Conservation (phyloP, 2,329 filamentous ascomycete genomes). For the Microdochium trichocladiopsis region DNA sequence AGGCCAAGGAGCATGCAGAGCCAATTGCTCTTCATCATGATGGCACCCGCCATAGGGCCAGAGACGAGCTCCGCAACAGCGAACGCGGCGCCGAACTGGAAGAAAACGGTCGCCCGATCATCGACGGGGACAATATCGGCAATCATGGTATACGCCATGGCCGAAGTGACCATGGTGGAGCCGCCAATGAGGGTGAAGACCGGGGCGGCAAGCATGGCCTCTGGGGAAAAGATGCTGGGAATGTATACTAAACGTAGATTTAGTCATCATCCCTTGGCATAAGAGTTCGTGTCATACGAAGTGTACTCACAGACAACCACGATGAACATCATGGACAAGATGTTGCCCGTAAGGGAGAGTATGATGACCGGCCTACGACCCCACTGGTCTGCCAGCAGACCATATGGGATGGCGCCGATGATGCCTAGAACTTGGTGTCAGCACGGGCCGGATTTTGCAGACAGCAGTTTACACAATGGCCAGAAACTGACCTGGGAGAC, state of each 20-base stretch:
- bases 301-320: constrained; percentile 24
- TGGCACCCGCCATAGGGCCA: constrained; percentile 29
- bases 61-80: constrained; percentile 28
- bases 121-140: constrained; percentile 32
- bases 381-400: constrained; percentile 38
- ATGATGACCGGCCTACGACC: constrained; percentile 34
- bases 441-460: not conserved
- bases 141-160: constrained; percentile 38
- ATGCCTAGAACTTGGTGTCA: constrained; percentile 19
- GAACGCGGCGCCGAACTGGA: constrained; percentile 25
- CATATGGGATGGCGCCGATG: constrained; percentile 35
- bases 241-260: constrained; percentile 24
- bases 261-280: too few relatives aligned
- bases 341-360: constrained; percentile 23
- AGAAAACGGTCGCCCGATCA: constrained; percentile 31
- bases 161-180: constrained; percentile 26
- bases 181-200: constrained; percentile 32
- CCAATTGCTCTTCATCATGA: constrained; percentile 33
- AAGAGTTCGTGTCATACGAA: too few relatives aligned
- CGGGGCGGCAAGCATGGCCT: constrained; percentile 26
- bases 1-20: constrained; percentile 28
- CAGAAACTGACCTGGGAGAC: not conserved
- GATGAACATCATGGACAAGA: constrained; percentile 18
- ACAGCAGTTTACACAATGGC: not conserved
- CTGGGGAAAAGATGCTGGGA: constrained; percentile 29